Percentiles rank a stretch among this genome's conserved stretches.
phyloP scores from a whole-genome alignment of 2,329 filamentous ascomycete species.

The Hypocrella siamensis region DNA sequence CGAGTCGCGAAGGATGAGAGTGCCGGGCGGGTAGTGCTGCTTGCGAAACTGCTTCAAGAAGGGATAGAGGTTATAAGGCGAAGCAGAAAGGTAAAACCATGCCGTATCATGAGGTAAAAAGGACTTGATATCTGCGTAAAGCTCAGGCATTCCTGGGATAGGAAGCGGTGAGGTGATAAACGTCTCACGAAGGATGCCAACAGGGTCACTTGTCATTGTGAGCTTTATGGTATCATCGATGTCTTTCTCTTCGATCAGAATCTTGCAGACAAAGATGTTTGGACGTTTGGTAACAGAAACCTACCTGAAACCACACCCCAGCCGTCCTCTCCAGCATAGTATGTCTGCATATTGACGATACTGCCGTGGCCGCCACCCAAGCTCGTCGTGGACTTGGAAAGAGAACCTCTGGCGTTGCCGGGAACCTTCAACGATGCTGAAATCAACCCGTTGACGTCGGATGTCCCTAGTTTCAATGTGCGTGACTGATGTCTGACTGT shows the following conservation, averaged over 20 bases:
- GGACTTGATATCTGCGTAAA: constrained; percentile 53
- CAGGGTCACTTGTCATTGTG: constrained; percentile 64
- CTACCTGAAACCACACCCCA: constrained; percentile 69
- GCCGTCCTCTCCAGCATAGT: constrained; percentile 60
- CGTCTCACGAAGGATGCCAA: constrained; percentile 69
- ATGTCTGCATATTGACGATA: constrained; percentile 48
- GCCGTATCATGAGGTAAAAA: constrained; percentile 42
- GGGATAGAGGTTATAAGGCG: constrained; percentile 85
- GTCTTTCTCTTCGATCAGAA: constrained; percentile 30
- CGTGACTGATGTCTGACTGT: constrained; percentile 40
- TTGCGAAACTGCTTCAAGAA: constrained; percentile 66
- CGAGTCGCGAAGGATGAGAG: constrained; percentile 70
- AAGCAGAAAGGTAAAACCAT: constrained; percentile 89
- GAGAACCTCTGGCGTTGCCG: constrained; percentile 25
- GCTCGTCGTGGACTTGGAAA: constrained; percentile 29
- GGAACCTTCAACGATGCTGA: constrained; percentile 43
- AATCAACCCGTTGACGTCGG: constrained; percentile 56
- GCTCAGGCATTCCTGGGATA: constrained; percentile 66
- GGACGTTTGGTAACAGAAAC: too few species aligned
- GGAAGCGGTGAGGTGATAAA: constrained; percentile 63
- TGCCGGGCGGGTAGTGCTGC: constrained; percentile 57
- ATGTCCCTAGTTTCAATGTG: constrained; percentile 47
- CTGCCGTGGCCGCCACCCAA: constrained; percentile 38
- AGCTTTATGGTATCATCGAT: constrained; percentile 94
- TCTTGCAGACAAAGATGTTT: too few species aligned